A percentile compares a stretch with the other conserved stretches of the same genome.
Conservation (phyloP, 2,329 filamentous ascomycete species). For the Neofusicoccum parvum region DNA sequence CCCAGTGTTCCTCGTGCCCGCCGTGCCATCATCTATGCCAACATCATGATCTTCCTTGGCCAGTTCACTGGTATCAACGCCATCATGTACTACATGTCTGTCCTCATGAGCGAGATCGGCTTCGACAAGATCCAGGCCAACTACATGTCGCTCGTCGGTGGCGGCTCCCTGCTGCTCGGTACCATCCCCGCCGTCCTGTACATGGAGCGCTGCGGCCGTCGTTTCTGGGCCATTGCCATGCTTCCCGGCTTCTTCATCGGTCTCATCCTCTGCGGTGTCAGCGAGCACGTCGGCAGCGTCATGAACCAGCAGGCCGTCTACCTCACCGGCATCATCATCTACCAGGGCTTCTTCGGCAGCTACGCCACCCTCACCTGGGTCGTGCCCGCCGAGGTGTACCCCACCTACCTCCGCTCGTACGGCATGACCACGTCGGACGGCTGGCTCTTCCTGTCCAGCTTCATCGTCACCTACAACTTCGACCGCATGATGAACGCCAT, state of each 20-base stretch:
- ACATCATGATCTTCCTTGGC: slow-evolving; percentile 47
- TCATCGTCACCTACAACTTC: slow-evolving; percentile 78
- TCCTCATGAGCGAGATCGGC: slow-evolving; percentile 68
- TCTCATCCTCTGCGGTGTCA: slow-evolving; percentile 65
- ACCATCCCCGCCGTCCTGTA: slow-evolving; percentile 69
- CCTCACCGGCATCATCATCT: slow-evolving; percentile 62
- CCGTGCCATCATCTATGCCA: slow-evolving; percentile 37
- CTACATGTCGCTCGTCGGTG: slow-evolving; percentile 76
- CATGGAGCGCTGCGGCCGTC: slow-evolving; percentile 72
- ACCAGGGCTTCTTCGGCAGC: slow-evolving; percentile 40
- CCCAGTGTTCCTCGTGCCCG: slow-evolving; percentile 31
- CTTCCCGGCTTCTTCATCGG: slow-evolving; percentile 72
- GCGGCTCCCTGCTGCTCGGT: slow-evolving; percentile 66
- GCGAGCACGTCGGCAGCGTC: slow-evolving; percentile 58
- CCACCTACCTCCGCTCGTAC: slow-evolving; percentile 71
- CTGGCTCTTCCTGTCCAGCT: slow-evolving; percentile 70
- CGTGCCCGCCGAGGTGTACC: slow-evolving; percentile 68
- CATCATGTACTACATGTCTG: slow-evolving; percentile 72
- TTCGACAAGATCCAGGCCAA: slow-evolving; percentile 64
- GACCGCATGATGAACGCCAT: slow-evolving; percentile 69
- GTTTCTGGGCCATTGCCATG: slow-evolving; percentile 75
- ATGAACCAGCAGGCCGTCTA: slow-evolving; percentile 62
- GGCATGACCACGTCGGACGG: slow-evolving; percentile 73
- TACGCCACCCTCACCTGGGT: slow-evolving; percentile 40
- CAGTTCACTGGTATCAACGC: slow-evolving; percentile 73